Evolutionary conservation across 2,329 filamentous ascomycete species (phyloP), one percentile per base, ranked within the genome.

Genomic region (Albophoma yamanashiensis): DNA sequence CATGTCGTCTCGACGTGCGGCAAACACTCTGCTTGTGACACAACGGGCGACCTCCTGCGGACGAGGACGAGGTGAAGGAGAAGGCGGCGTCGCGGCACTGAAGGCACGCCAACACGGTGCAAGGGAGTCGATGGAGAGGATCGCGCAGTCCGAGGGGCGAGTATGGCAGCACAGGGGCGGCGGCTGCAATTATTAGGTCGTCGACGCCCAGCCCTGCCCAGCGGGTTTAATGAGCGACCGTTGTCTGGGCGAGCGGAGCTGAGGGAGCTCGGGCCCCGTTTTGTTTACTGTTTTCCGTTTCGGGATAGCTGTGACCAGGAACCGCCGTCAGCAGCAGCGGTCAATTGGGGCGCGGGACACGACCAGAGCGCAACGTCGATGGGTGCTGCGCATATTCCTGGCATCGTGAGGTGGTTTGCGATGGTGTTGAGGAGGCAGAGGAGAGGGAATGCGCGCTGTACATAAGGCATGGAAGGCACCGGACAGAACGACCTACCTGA

Each of bases 261-360:
- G 20, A 43, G 57, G 38, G 63, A 69, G 70, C 69, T 72, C 67
- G 69, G 71, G 62, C 67, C 67, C 71, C 67, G 50, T 34, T 73
- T 75, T 76, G 74, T 75, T 76, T 75, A 75, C 73, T 68, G 69
- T 70, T 70, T 67, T 68, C 73, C 73, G 67, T 64, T 70, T 72
- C 70, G 63, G 71, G 73, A 73, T 67, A 71, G 69, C 71, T 71
- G 64, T 64, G 64, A 65, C 62, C 43, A 56, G 62, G 62, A 31
- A 6, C 25, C 62, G 62, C 57, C 56, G 59, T 62, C 58, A 63
- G 63, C 63, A 63, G 63, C 63, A 62, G 61, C 63, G 64, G 56
- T 56, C 59, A 55, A 60, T 61, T 50, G 45, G 57, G 17, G 34
- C 50, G 59, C 56, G n/a, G 22, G 22, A 59, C 14, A 60, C 55